Percentiles rank a stretch among this genome's conserved stretches.
Evolutionary conservation across 1,284 basidiomycete genomes (phyloP).

Genomic region (Mycosarcoma maydis): DNA sequence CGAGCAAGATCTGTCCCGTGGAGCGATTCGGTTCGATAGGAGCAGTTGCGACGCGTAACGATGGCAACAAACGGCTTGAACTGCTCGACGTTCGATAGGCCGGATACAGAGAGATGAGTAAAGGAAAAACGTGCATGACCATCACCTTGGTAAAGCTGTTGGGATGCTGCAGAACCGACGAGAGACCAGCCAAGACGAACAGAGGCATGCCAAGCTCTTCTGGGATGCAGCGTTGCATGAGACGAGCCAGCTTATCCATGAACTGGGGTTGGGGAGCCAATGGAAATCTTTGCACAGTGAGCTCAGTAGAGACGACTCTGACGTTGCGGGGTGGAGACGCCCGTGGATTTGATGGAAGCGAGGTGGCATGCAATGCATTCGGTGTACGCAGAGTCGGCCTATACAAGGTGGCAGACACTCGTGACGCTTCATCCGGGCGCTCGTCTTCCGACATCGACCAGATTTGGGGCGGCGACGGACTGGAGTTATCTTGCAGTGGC

Average conservation of each 20-base stretch:
- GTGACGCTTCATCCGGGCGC: no score
- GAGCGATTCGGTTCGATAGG: neutral
- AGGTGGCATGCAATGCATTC: neutral
- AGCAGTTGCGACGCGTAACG: no score
- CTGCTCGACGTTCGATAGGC: constrained; percentile 5
- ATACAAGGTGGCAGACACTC: no score
- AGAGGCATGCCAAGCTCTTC: constrained; percentile 44
- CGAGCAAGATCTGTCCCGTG: constrained; percentile 2
- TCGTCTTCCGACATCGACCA: neutral
- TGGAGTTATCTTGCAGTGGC: constrained; percentile 1
- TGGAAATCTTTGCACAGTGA: constrained; percentile 16
- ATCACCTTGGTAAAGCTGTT: constrained; percentile 73
- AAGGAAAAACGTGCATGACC: constrained; percentile 74
- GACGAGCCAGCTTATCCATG: constrained; percentile 17
- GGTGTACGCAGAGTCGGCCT: no score
- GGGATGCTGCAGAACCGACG: constrained; percentile 72
- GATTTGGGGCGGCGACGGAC: neutral
- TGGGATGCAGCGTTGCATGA: constrained; percentile 18
- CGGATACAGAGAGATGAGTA: constrained; percentile 71
- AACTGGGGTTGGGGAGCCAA: constrained; percentile 20
- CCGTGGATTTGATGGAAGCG: constrained; percentile 9
- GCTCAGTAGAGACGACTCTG: constrained; percentile 8
- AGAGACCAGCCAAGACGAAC: constrained; percentile 71
- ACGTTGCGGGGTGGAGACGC: constrained; percentile 13
- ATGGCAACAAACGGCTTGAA: neutral